These are phyloP conservation scores for Trichoderma pleuroti DNA, from an alignment of 2,329 filamentous ascomycete genomes.

Conservation along the genomic window DNA sequence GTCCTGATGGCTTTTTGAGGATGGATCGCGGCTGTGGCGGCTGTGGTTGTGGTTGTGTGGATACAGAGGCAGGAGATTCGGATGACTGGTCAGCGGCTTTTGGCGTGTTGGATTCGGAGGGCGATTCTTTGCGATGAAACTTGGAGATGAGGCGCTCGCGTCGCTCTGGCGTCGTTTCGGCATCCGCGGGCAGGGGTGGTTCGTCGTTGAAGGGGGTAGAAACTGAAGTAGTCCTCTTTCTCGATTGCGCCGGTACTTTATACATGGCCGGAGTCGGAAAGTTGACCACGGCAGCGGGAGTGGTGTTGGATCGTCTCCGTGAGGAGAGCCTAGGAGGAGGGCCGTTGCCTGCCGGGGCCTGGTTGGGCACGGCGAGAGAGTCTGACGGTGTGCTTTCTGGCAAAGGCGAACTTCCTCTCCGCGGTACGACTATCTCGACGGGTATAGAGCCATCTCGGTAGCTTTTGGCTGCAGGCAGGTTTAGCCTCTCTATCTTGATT, in stretches of 20 bases:
- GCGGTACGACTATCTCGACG: slow-evolving; percentile 30
- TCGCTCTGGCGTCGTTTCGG: background rate
- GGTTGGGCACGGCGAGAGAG: slow-evolving; percentile 42
- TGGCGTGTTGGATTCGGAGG: background rate
- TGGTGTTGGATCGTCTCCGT: slow-evolving; percentile 52
- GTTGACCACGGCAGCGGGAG: slow-evolving; percentile 39
- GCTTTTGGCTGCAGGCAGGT: slow-evolving; percentile 30
- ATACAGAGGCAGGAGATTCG: background rate
- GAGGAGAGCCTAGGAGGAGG: slow-evolving; percentile 36
- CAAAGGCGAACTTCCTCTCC: slow-evolving; percentile 50
- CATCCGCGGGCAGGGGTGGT: background rate
- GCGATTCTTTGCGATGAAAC: slow-evolving; percentile 19
- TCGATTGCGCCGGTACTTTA: background rate
- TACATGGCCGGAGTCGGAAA: slow-evolving; percentile 8
- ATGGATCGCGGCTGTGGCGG: background rate
- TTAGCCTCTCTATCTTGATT: slow-evolving; percentile 56
- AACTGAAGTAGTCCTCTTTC: slow-evolving; percentile 13
- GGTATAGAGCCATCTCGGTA: slow-evolving; percentile 35
- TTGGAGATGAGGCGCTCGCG: slow-evolving; percentile 22
- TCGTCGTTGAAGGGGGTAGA: slow-evolving; percentile 4
- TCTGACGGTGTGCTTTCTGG: slow-evolving; percentile 42
- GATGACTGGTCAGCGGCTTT: background rate
- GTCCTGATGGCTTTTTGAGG: slow-evolving; percentile 11
- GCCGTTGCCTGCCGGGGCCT: slow-evolving; percentile 21
- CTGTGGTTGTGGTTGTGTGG: background rate